Percentiles rank a stretch among this genome's conserved stretches.
Evolutionary conservation across 1,139 yeast species (phyloP).

Genomic region (Saccharomyces uvarum): DNA sequence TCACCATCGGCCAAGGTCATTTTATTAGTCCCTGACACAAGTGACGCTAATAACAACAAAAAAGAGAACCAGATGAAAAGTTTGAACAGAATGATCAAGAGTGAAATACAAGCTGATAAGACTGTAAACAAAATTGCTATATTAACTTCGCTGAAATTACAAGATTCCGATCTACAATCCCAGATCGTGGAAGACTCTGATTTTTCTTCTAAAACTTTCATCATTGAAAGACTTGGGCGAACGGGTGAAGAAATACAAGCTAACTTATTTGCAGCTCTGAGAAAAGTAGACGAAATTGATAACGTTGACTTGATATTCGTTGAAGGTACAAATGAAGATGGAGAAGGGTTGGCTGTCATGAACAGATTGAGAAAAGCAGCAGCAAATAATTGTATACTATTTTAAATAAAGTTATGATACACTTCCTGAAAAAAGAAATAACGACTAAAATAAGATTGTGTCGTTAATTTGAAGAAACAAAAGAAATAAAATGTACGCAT

Average conservation of each 20-base stretch:
- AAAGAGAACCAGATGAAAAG: conserved; percentile 1
- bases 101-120: conserved; percentile 11
- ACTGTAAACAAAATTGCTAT: conserved; percentile 27
- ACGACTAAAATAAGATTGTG: background rate
- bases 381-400: conserved; percentile 35
- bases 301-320: conserved; percentile 61
- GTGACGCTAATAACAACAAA: background rate
- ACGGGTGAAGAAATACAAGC: conserved; percentile 60
- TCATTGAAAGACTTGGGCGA: conserved; percentile 47
- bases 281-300: conserved; percentile 60
- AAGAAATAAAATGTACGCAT: background rate
- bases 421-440: background rate
- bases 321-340: conserved; percentile 56
- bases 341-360: conserved; percentile 92
- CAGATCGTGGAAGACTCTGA: background rate
- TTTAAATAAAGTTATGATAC: conserved; percentile 10
- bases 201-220: conserved; percentile 10
- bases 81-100: conserved; percentile 9
- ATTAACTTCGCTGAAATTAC: conserved; percentile 23
- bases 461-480: background rate
- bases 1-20: conserved; percentile 83
- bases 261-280: conserved; percentile 59
- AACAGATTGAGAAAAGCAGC: conserved; percentile 87
- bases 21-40: conserved; percentile 41
- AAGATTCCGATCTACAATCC: background rate